These are phyloP conservation scores for Saprolegnia parasitica DNA, from an alignment of 352 stramenopile genomes.

Conservation along the genomic window DNA sequence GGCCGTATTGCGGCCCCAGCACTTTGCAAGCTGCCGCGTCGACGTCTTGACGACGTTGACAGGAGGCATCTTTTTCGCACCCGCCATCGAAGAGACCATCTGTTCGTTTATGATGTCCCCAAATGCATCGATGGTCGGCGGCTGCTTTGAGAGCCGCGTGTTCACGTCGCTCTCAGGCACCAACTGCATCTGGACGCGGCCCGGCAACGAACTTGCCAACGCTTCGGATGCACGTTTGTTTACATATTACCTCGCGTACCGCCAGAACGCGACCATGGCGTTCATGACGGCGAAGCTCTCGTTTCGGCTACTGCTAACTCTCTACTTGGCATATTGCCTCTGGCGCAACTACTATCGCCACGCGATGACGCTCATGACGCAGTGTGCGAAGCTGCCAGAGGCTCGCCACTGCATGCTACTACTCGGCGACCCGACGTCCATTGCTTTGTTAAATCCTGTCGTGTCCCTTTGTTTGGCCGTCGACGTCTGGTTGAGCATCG, in stretches of 20 bases:
- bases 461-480: neutral
- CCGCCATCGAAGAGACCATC: neutral
- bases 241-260: neutral
- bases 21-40: too few relatives aligned
- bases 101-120: neutral
- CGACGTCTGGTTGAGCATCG: neutral
- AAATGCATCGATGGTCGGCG: neutral
- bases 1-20: too few relatives aligned
- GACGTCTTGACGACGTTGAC: too few relatives aligned
- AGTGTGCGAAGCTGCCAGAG: neutral
- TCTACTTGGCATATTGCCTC: neutral
- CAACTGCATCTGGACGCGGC: neutral
- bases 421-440: neutral
- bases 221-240: too few relatives aligned
- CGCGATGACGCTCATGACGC: neutral
- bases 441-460: neutral
- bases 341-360: neutral
- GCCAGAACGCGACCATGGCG: neutral
- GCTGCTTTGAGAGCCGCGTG: neutral
- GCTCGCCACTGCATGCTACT: neutral
- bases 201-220: too few relatives aligned
- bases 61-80: neutral
- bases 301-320: neutral
- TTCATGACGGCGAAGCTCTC: neutral
- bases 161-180: neutral